phyloP scores from a whole-genome alignment of 2,329 filamentous ascomycete species.

The Sarocladium kiliense region DNA sequence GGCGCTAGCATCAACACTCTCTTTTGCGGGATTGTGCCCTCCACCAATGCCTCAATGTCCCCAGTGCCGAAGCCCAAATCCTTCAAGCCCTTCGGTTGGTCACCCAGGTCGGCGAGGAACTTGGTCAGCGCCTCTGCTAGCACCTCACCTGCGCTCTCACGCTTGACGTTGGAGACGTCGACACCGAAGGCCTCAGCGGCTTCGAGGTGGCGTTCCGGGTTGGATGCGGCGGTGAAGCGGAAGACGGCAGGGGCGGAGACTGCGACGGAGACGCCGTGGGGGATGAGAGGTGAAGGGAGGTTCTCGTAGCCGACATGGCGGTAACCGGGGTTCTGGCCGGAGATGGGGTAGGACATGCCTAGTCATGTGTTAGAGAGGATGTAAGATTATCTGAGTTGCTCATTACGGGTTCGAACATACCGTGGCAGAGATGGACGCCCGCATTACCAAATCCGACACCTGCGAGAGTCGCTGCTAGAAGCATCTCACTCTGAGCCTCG shows the following conservation, averaged over 20 bases:
- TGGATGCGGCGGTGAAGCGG: constrained; percentile 84
- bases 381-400: background rate
- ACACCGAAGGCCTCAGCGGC: constrained; percentile 90
- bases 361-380: background rate
- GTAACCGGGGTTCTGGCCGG: constrained; percentile 83
- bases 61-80: constrained; percentile 71
- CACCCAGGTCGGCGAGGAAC: constrained; percentile 79
- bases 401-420: constrained; percentile 28
- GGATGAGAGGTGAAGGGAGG: constrained; percentile 73
- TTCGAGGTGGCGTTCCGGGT: constrained; percentile 84
- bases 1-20: constrained; percentile 90
- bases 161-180: constrained; percentile 81
- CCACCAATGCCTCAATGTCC: constrained; percentile 79
- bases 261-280: constrained; percentile 91
- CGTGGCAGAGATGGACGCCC: constrained; percentile 75
- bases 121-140: constrained; percentile 75
- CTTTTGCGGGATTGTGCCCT: constrained; percentile 89
- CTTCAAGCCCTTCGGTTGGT: constrained; percentile 84
- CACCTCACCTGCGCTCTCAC: constrained; percentile 83
- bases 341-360: constrained; percentile 97
- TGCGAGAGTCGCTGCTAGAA: constrained; percentile 87
- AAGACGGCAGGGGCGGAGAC: constrained; percentile 93
- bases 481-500: constrained; percentile 93
- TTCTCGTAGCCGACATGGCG: constrained; percentile 76
- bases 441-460: constrained; percentile 97